Percentiles rank a stretch among this genome's conserved stretches.
Conservation (phyloP, 169 alveolate genomes). For the Plasmodium gaboni region DNA sequence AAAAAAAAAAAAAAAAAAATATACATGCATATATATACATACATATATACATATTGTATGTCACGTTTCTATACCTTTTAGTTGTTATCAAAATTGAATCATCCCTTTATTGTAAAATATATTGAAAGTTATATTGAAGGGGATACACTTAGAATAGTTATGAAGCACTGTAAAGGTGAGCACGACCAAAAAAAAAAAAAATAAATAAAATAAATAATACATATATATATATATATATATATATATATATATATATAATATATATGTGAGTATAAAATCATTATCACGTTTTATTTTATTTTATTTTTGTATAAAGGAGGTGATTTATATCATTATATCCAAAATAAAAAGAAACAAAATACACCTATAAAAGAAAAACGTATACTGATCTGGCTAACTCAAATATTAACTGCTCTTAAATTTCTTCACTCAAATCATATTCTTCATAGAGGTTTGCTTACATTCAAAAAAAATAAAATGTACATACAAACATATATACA, state of each 20-base stretch:
- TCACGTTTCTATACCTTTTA: conserved; percentile 7
- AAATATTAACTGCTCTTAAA: conserved; percentile 87
- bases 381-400: conserved; percentile 88
- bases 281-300: too few species aligned
- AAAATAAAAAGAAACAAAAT: conserved; percentile 78
- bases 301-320: conserved; percentile 78
- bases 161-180: conserved; percentile 94
- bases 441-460: conserved; percentile 90
- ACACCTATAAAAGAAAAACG: conserved; percentile 87
- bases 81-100: conserved; percentile 83
- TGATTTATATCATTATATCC: conserved; percentile 84
- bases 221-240: not conserved
- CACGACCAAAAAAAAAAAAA: conserved; percentile 21
- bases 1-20: not conserved
- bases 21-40: not conserved
- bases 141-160: conserved; percentile 88
- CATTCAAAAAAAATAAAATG: not conserved
- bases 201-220: conserved; percentile 1
- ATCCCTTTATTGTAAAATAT: conserved; percentile 91
- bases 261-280: too few species aligned
- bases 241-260: too few species aligned
- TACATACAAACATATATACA: not conserved
- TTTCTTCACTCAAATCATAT: conserved; percentile 90
- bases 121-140: conserved; percentile 92
- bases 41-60: not conserved